These are phyloP conservation scores for Friedmanniomyces endolithicus DNA, from an alignment of 495 filamentous ascomycete species.

Conservation along the genomic window DNA sequence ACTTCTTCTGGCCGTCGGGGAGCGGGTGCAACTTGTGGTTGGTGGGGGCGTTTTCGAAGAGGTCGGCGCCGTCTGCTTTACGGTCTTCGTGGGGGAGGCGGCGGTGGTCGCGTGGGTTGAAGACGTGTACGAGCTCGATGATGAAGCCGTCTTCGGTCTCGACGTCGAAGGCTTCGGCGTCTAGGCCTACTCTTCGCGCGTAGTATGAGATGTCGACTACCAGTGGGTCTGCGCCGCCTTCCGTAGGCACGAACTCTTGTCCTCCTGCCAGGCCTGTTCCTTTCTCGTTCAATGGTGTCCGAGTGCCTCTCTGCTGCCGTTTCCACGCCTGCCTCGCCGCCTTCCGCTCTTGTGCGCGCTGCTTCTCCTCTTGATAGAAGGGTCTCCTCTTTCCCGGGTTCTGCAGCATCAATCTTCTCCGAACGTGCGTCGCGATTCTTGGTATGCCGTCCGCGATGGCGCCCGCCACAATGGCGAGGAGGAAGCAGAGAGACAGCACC, in stretches of 20 bases:
- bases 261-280: constrained; percentile 29
- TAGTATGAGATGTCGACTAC: constrained; percentile 77
- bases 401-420: constrained; percentile 39
- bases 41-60: constrained; percentile 26
- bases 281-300: constrained; percentile 12
- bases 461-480: constrained; percentile 62
- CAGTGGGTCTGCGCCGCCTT: constrained; percentile 68
- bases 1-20: constrained; percentile 44
- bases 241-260: constrained; percentile 51
- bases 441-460: constrained; percentile 52
- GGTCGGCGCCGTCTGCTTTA: constrained; percentile 21
- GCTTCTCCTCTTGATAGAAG: constrained; percentile 60
- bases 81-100: constrained; percentile 18
- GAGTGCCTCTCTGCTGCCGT: constrained; percentile 25
- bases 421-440: constrained; percentile 34
- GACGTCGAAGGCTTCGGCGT: constrained; percentile 71
- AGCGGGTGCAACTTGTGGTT: constrained; percentile 25
- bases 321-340: constrained; percentile 51
- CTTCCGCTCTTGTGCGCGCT: constrained; percentile 40
- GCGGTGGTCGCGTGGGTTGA: constrained; percentile 62
- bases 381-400: constrained; percentile 48
- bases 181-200: constrained; percentile 74
- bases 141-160: constrained; percentile 94
- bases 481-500: constrained; percentile 62
- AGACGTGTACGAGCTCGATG: constrained; percentile 79